Evolutionary conservation across 78 protist species (phyloP).

Genomic region (Ministeria vibrans): DNA sequence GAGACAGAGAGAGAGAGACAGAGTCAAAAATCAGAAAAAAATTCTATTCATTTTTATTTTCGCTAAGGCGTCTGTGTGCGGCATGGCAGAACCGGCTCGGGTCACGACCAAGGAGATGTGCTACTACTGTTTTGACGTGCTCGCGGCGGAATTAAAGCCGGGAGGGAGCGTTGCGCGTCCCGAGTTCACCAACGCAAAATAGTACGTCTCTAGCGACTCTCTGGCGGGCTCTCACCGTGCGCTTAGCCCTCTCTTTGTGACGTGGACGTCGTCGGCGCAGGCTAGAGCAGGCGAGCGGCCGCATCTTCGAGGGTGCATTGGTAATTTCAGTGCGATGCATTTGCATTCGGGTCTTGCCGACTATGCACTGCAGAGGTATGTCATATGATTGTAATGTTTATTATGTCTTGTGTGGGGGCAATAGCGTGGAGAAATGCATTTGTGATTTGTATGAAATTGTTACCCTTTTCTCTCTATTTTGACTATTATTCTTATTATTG

Average conservation of each 20-base stretch:
- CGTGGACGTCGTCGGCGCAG: too few relatives aligned
- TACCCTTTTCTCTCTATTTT: too few relatives aligned
- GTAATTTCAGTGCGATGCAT: slow-evolving; percentile 32
- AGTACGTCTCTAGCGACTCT: too few relatives aligned
- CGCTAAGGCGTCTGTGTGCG: background rate
- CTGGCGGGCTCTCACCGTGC: background rate
- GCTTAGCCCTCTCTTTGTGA: slow-evolving; percentile 47
- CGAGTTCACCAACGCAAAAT: background rate
- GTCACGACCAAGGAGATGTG: slow-evolving; percentile 4
- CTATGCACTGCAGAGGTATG: too few relatives aligned
- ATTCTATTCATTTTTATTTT: too few relatives aligned
- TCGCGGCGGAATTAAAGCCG: background rate
- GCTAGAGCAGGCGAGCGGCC: slow-evolving; percentile 12
- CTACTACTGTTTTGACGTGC: background rate
- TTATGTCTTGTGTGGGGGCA: too few relatives aligned
- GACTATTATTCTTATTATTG: too few relatives aligned
- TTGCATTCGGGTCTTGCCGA: slow-evolving; percentile 31
- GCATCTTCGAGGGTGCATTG: slow-evolving; percentile 58
- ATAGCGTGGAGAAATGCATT: too few relatives aligned
- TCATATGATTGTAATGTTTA: too few relatives aligned
- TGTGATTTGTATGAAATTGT: too few relatives aligned
- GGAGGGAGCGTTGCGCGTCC: background rate
- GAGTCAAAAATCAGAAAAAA: too few relatives aligned
- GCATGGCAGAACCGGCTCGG: background rate
- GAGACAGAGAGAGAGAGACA: too few relatives aligned